Evolutionary conservation across 164 flowering plant genomes (phyloP).

Genomic region (Saururus chinensis): DNA sequence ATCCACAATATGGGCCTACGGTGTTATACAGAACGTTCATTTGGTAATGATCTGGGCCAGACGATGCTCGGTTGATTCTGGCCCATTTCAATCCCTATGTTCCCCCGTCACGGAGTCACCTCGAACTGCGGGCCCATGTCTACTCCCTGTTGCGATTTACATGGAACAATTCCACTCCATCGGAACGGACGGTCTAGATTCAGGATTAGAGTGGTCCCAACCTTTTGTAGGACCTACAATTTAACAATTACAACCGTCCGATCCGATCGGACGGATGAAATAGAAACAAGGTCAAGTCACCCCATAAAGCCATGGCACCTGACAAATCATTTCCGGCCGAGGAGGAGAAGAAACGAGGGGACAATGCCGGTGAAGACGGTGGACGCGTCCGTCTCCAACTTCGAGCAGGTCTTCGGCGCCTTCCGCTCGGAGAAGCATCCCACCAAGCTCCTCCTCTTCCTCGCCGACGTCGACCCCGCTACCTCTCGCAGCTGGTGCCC

Average conservation of each 20-base stretch:
- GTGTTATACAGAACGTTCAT: no score
- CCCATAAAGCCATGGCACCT: neutral
- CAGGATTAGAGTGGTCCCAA: no score
- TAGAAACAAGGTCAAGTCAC: neutral
- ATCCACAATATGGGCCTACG: no score
- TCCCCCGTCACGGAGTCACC: no score
- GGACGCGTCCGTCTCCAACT: slow-evolving; percentile 57
- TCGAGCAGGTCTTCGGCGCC: slow-evolving; percentile 44
- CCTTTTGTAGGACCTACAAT: no score
- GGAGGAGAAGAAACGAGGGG: neutral
- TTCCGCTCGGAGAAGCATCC: slow-evolving; percentile 52
- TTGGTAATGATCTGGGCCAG: no score
- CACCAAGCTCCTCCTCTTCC: slow-evolving; percentile 72
- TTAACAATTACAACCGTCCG: neutral
- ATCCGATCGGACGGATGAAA: neutral
- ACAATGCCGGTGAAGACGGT: slow-evolving; percentile 58
- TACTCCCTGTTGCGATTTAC: no score
- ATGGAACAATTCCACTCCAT: no score
- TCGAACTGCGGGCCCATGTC: no score
- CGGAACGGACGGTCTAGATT: no score
- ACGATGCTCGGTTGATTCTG: no score
- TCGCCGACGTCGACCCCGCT: slow-evolving; percentile 81
- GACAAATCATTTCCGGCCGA: neutral
- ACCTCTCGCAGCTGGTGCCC: slow-evolving; percentile 97
- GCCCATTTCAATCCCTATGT: no score